Evolutionary conservation across 345 rosid species (phyloP).

Genomic region (Ceriops decandra): DNA sequence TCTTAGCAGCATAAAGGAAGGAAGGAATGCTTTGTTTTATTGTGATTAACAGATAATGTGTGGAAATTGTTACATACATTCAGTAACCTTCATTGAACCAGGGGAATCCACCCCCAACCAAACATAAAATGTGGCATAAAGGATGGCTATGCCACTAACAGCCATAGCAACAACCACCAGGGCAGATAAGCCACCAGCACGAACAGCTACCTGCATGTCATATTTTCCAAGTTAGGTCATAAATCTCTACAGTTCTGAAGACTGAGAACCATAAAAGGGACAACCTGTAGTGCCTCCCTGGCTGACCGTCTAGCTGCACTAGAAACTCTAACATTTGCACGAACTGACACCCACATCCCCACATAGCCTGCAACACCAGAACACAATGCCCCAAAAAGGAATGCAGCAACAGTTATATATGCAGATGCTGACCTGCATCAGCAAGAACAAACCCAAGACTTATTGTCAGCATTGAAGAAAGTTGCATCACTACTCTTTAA

Average conservation of each 20-base stretch:
- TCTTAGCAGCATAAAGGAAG: too few relatives aligned
- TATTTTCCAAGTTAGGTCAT: constrained; percentile 24
- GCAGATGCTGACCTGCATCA: constrained; percentile 73
- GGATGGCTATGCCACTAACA: constrained; percentile 92
- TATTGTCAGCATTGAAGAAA: constrained; percentile 11
- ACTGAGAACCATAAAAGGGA: constrained; percentile 17
- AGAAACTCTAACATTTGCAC: constrained; percentile 98
- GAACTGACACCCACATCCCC: constrained; percentile 99
- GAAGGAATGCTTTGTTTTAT: not conserved
- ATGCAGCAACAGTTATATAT: constrained; percentile 85
- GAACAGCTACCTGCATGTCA: constrained; percentile 72
- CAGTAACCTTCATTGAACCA: constrained; percentile 85
- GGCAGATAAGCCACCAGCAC: constrained; percentile 99
- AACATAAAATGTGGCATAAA: constrained; percentile 87
- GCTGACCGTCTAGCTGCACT: constrained; percentile 99
- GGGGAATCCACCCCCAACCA: constrained; percentile 86
- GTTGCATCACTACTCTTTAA: constrained; percentile 6
- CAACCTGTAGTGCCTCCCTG: constrained; percentile 98
- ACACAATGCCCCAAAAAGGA: constrained; percentile 92
- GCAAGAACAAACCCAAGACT: constrained; percentile 17
- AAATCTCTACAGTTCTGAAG: constrained; percentile 20
- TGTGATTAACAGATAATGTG: constrained; percentile 5
- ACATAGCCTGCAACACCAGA: constrained; percentile 95
- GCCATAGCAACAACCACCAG: constrained; percentile 99
- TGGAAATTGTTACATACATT: constrained; percentile 54